phyloP scores from a whole-genome alignment of 345 rosid genomes.

The Populus davidiana region DNA sequence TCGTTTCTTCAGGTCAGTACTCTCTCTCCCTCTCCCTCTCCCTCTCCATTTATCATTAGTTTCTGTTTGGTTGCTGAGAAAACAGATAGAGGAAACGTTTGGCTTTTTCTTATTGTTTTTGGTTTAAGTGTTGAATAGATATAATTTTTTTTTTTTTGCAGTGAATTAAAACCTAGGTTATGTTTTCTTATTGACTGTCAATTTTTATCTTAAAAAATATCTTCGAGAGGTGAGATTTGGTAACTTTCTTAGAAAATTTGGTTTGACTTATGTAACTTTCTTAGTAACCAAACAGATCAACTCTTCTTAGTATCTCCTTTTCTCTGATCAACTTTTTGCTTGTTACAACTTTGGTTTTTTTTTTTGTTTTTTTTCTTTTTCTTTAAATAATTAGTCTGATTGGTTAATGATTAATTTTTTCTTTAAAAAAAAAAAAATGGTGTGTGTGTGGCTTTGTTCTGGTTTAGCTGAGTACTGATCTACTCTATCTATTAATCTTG shows the following conservation, averaged over 20 bases:
- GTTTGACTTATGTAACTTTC: background rate
- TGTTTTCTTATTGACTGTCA: background rate
- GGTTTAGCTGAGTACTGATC: background rate
- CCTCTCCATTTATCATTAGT: background rate
- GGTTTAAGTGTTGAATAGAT: background rate
- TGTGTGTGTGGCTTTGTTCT: background rate
- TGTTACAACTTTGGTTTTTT: background rate
- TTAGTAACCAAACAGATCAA: background rate
- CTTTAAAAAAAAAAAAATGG: background rate
- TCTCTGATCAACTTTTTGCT: background rate
- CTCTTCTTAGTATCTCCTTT: background rate
- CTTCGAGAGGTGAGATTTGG: background rate
- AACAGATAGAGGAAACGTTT: background rate
- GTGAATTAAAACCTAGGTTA: no score
- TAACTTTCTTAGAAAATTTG: background rate
- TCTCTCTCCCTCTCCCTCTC: background rate
- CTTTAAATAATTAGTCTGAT: background rate
- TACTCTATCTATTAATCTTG: background rate
- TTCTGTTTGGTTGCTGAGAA: constrained; percentile 9
- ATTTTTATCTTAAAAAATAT: background rate
- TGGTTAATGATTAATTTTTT: background rate
- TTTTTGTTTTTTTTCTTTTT: background rate
- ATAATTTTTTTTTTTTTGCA: background rate
- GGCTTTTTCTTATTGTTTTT: background rate
- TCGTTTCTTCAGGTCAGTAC: background rate